Base-by-base conservation (phyloP, 345 rosid genomes). In the Linum trigynum region DNA sequence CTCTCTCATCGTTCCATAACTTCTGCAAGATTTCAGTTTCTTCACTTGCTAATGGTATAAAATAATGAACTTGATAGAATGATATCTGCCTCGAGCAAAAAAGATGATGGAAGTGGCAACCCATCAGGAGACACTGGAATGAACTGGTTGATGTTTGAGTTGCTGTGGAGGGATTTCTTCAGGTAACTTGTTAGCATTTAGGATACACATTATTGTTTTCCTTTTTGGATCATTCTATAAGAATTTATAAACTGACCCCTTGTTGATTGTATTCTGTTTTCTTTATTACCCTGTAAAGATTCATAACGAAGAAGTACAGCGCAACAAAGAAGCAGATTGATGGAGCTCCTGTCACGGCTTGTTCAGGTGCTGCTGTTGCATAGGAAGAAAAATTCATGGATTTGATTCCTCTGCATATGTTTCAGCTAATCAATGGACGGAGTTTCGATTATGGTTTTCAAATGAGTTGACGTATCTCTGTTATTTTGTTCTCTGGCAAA, bases 131-230 rank as follows among this genome's bases (percentile, higher is more conserved):
- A 78, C 63, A 72, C 84, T 4, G 91, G 87, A 74, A 75, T 78
- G 68, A 84, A 82, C 82, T 88, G 96, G 96, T 78, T 88, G 80
- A 80, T 83, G 86, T 86, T 78, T 68, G 96, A 91, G 78, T 79
- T 88, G 83, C 55, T 88, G 73, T 91, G 97, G 97, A 86, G 97
- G 87, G 97, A 91, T 86, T 91, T 91, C 85, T 91, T 88, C 82
- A 86, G 97, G 97, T 91, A 77, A 63, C 65, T 53, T 56, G 16
- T 5, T 14, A n/a, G 56, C 11, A 38, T 61, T 38, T 65, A 6
- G 37, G 15, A 64, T 4, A 11, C 39, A 7, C 8, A 15, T 17
- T 17, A 11, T 1, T 68, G 2, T 40, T 57, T 11, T 10, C 40
- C 40, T 3, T 10, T 42, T 16, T 43, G 9, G 7, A 9, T 57